Evolutionary conservation across 352 stramenopile genomes (phyloP), one percentile per base, ranked within the genome.

Genomic region (Globisporangium cystogenes): DNA sequence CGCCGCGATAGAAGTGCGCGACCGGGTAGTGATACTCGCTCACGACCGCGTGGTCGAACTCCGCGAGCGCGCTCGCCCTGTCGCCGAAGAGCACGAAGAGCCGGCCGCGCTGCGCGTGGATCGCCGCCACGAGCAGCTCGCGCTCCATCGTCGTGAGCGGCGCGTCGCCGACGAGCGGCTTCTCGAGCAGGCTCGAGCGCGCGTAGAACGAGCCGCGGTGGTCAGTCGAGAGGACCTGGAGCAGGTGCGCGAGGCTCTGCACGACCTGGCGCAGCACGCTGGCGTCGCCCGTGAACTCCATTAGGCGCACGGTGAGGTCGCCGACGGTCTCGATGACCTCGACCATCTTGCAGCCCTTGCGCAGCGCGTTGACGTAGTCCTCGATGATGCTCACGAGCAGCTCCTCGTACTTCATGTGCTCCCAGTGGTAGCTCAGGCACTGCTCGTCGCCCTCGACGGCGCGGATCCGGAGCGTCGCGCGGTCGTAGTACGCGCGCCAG

Each of bases 401-500:
- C 33, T 82, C 60, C 31, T 83, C 75, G 51, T 89, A 87, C 41
- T 65, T 76, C 65, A 87, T 73, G 50, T 85, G 71, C 41, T 86
- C 75, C 52, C 75, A 87, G 49, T 89, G 73, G 61, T 86, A 86
- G 48, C 68, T 70, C 15, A 86, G 62, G 45, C 64, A 76, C 23
- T 72, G 68, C 31, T 86, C 75, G 16, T 86, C 73, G 4, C 81
- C 74, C 44, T 92, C 81, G 43, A 92, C 71, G 0, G 74, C 70
- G 7, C 73, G 66, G 20, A 90, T 71, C 14, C 81, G 78, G 26
- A 92, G 67, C 35, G 74, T 82, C 6, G 75, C 81, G 21, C 81
- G 76, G 53, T 92, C 81, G 53, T 90, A 92, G 51, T 86, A 86
- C n/a, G 81, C 81, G 16, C 76, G 75, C 81, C 81, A 92, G 60